A percentile compares a stretch with the other conserved stretches of the same genome.
These are phyloP conservation scores for Cercospora sp. DNA, from an alignment of 2,329 filamentous ascomycete species.

Conservation along the genomic window DNA sequence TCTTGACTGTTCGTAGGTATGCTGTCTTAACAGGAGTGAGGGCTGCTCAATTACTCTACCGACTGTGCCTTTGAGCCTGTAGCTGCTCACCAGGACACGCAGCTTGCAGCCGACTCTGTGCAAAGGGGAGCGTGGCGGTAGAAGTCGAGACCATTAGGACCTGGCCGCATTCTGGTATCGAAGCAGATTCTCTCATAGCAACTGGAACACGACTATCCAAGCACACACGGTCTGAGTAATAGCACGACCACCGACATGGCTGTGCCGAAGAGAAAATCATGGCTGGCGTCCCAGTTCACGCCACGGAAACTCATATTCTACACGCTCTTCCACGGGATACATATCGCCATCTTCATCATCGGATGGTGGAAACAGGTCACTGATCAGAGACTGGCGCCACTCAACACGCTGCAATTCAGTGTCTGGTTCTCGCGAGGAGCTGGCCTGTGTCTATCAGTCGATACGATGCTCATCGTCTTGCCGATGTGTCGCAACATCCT, in stretches of 20 bases:
- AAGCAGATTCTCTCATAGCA: neutral
- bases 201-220: neutral
- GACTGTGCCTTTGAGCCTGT: neutral
- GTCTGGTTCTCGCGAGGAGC: slow-evolving; percentile 97
- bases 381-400: slow-evolving; percentile 67
- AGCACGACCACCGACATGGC: slow-evolving; percentile 17
- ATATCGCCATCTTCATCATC: slow-evolving; percentile 40
- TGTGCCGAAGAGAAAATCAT: slow-evolving; percentile 33
- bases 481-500: slow-evolving; percentile 94
- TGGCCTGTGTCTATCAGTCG: slow-evolving; percentile 78
- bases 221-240: neutral
- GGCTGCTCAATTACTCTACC: neutral
- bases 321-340: slow-evolving; percentile 41
- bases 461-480: slow-evolving; percentile 82
- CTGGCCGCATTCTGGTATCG: neutral
- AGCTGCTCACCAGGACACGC: neutral
- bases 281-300: slow-evolving; percentile 39
- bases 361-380: slow-evolving; percentile 63
- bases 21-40: neutral
- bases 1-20: neutral
- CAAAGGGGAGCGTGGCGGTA: neutral
- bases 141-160: neutral
- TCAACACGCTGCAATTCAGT: slow-evolving; percentile 82
- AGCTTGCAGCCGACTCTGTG: neutral
- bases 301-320: slow-evolving; percentile 41